Base-by-base conservation (phyloP, 1,139 yeast species). In the Geotrichum aggregatum region DNA sequence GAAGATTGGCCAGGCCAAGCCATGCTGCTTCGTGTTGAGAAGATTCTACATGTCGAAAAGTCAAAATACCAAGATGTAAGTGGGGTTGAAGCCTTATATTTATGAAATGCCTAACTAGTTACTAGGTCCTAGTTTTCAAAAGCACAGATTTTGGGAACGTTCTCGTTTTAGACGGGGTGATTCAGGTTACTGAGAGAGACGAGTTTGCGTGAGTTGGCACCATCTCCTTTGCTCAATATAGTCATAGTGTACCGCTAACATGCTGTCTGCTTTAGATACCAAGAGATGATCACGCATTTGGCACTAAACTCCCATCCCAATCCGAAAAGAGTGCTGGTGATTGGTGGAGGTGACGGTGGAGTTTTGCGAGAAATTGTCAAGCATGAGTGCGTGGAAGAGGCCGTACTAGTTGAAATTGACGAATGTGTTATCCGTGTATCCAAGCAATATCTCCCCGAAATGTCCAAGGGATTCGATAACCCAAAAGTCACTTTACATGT, bases 261-360 rank as follows among this genome's bases (percentile, higher is more conserved):
- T 10, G 16, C 16, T 26, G 14, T 8, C 28, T 30, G 22, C 33
- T 19, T 2, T 13, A 51, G 54, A 19, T 87, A 87, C 75, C 97
- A 89, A 74, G 97, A 89, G 71, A 87, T 89, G 95, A 89, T 89
- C 69, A 74, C 96, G 41, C 96, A 89, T 71, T 76, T 89, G 65
- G 95, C 95, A 13, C 66, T 89, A 72, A 86, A 85, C 79, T 81
- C 94, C 44, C 97, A 89, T 73, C 89, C 95, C 56, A 79, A 84
- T 73, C 97, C 97, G 51, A 86, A 85, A 76, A 82, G 78, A 66
- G 96, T 92, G 31, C 76, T 89, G 58, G 95, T 89, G 55, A 84
- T 89, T 67, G 97, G 97, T 55, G 97, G 97, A 60, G 97, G 97
- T 63, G 97, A 89, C 66, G 97, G 97, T 63, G 97, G 97, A 69